Base-by-base conservation (phyloP, 768 basidiomycete genomes). In the Tulasnella calospora region DNA sequence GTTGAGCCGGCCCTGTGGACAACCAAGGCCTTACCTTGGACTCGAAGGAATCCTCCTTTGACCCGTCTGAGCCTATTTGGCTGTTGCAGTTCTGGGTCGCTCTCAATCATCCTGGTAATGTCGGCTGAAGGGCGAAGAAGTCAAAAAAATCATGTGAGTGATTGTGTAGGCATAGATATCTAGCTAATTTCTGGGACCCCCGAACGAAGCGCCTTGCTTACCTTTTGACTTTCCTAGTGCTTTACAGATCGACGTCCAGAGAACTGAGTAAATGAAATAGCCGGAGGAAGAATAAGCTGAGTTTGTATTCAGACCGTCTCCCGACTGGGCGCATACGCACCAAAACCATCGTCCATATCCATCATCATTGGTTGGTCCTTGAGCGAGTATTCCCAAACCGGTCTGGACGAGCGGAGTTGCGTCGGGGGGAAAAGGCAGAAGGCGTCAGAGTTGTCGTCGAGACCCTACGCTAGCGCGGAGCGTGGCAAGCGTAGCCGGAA, bases 311-410 rank as follows among this genome's bases (percentile, higher is more conserved):
- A 51, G 47, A 61, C 55, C 38, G 57, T n/a, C 46, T 38, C 27
- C 41, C 77, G 36, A 46, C 33, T 30, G 40, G 17, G 44, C 30
- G 44, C 69, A 38, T 40, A 46, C 77, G 71, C 77, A 78, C 77
- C 33, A 83, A 94, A 95, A 4, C 94, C 94, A 83, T 95, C 94
- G 83, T 96, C 94, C 82, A 93, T 92, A 85, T 96, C 94, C 89
- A 95, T 94, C 94, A 96, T 95, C 82, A 96, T 93, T 92, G 93
- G 94, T 82, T 95, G 93, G n/a, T 91, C 92, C 80, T 94, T 93
- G 77, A 95, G 86, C 3, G 92, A 92, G 82, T 94, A 96, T 83
- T 96, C 94, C 82, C 92, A 95, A 13, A 96, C 94, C 19, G 94
- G 93, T 76, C 94, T 87, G 81, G 69, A 73, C 40, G 69, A 19